Conservation (phyloP, 768 basidiomycete genomes). For the Lentinula detonsa region DNA sequence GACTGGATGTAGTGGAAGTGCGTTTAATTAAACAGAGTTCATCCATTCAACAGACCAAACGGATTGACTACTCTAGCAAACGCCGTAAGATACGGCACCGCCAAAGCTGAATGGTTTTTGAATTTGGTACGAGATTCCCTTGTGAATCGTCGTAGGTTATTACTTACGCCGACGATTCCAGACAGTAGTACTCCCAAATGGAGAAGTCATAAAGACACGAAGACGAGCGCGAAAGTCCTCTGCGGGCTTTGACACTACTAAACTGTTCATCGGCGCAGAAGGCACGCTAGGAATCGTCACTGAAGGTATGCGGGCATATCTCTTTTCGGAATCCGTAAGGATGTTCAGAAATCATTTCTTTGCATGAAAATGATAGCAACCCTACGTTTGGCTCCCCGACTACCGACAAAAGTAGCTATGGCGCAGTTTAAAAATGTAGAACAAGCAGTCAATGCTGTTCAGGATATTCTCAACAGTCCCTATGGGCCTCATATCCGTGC, state of each 20-base stretch:
- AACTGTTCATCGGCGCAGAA: constrained; percentile 86
- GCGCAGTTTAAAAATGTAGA: constrained; percentile 81
- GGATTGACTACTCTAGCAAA: constrained; percentile 41
- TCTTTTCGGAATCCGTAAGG: not conserved
- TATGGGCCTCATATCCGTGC: constrained; percentile 70
- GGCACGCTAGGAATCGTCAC: constrained; percentile 90
- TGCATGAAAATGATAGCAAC: constrained; percentile 46
- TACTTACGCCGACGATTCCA: constrained; percentile 17
- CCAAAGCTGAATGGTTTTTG: constrained; percentile 83
- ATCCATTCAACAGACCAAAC: not conserved
- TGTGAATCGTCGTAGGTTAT: constrained; percentile 18
- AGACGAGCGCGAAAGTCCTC: constrained; percentile 76
- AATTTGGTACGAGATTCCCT: constrained; percentile 49
- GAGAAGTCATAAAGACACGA: constrained; percentile 85
- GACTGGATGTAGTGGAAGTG: constrained; percentile 82
- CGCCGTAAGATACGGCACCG: constrained; percentile 83
- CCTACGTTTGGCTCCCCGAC: constrained; percentile 68
- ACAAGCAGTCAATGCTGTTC: constrained; percentile 73
- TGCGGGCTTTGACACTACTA: constrained; percentile 83
- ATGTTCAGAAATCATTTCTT: not conserved
- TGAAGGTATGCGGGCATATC: constrained; percentile 45
- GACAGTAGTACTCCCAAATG: constrained; percentile 82
- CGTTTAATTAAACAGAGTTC: constrained; percentile 21
- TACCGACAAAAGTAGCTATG: constrained; percentile 85
- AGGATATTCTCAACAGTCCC: constrained; percentile 68